phyloP scores from a whole-genome alignment of 768 basidiomycete species.

The Terana coerulea region DNA sequence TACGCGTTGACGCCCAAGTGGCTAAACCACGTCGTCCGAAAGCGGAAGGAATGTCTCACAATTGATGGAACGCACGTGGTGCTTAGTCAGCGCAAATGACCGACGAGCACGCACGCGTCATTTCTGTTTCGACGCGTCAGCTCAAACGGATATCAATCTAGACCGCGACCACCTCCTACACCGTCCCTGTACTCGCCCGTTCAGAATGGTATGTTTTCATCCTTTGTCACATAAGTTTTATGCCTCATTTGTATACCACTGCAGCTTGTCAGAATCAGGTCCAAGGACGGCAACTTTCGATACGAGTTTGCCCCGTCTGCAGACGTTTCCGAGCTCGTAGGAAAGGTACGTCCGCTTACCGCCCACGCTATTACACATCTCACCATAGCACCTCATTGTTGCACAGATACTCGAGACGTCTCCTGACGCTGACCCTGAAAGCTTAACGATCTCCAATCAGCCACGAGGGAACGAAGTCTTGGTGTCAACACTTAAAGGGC shows the following conservation, averaged over 20 bases:
- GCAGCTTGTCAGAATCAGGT: slow-evolving; percentile 85
- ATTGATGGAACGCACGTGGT: not conserved
- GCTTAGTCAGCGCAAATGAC: slow-evolving; percentile 8
- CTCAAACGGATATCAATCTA: slow-evolving; percentile 1
- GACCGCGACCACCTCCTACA: slow-evolving; percentile 1
- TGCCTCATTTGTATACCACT: not conserved
- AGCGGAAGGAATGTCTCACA: not conserved
- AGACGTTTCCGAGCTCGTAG: slow-evolving; percentile 65
- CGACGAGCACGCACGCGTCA: slow-evolving; percentile 6
- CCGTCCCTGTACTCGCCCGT: not conserved
- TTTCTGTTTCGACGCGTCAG: slow-evolving; percentile 13
- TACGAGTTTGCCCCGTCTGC: slow-evolving; percentile 70
- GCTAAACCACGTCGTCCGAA: not conserved
- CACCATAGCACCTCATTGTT: slow-evolving; percentile 7
- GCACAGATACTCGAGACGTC: slow-evolving; percentile 75
- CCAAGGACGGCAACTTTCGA: slow-evolving; percentile 92
- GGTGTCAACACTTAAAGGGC: slow-evolving; percentile 55
- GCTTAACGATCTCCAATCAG: slow-evolving; percentile 84
- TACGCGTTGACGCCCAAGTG: not conserved
- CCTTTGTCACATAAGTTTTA: not conserved
- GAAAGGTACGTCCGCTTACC: slow-evolving; percentile 64
- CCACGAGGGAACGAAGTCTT: slow-evolving; percentile 82
- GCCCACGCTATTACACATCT: not conserved
- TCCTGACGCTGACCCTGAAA: slow-evolving; percentile 60
- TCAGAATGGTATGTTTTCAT: not conserved